These are phyloP conservation scores for Xylariaceae sp. DNA, from an alignment of 2,329 filamentous ascomycete species.

Conservation along the genomic window DNA sequence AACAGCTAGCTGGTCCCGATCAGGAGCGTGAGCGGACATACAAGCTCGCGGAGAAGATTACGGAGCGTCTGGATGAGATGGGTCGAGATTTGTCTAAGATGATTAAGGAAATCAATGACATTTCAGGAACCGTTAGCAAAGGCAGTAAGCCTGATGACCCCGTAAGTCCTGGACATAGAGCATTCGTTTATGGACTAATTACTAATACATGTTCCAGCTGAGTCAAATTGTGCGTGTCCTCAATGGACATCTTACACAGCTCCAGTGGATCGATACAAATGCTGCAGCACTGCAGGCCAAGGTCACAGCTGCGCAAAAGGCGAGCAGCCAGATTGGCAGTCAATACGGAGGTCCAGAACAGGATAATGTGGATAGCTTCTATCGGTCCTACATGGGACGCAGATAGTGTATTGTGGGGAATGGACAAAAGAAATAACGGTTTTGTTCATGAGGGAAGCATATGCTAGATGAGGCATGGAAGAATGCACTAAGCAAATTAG, in stretches of 20 bases:
- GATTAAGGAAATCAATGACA: conserved; percentile 97
- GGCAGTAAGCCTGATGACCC: conserved; percentile 86
- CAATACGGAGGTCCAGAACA: conserved; percentile 66
- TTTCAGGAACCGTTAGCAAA: conserved; percentile 88
- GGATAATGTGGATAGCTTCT: conserved; percentile 86
- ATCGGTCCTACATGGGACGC: conserved; percentile 83
- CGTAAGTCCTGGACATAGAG: conserved; percentile 51
- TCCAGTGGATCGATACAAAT: conserved; percentile 92
- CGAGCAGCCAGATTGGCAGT: conserved; percentile 66
- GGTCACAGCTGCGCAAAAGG: conserved; percentile 81
- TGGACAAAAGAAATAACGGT: background rate
- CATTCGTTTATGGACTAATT: conserved; percentile 1
- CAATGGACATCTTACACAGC: conserved; percentile 87
- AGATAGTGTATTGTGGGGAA: conserved; percentile 28
- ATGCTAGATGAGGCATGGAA: conserved; percentile 13
- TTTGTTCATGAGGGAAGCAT: background rate
- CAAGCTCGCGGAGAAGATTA: conserved; percentile 91
- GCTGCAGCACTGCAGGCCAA: conserved; percentile 81
- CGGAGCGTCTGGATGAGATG: conserved; percentile 90
- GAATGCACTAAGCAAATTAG: conserved; percentile 4
- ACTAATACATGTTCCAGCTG: conserved; percentile 58
- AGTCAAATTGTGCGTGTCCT: conserved; percentile 95
- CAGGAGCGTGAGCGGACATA: conserved; percentile 96
- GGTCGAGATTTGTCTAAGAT: conserved; percentile 91
- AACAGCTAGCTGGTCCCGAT: conserved; percentile 84